Percentiles rank a stretch among this genome's conserved stretches.
Evolutionary conservation across 257 asterid genomes (phyloP).

Genomic region (Gentiana dahurica): DNA sequence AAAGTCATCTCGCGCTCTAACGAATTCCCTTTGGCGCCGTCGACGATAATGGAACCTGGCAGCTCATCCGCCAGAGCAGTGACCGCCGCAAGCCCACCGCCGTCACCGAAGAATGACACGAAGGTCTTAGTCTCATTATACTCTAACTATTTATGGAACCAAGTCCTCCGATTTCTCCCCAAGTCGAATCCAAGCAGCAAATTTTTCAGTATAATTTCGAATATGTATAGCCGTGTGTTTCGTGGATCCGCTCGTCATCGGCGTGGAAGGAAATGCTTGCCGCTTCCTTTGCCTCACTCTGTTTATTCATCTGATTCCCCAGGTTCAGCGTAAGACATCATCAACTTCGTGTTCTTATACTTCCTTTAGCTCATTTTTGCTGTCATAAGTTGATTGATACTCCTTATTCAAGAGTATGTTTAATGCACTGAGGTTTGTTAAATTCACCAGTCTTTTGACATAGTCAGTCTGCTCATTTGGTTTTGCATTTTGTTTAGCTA

Average conservation of each 20-base stretch:
- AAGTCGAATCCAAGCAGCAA: constrained; percentile 16
- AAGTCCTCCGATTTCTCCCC: constrained; percentile 36
- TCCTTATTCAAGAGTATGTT: background rate
- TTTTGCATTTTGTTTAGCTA: background rate
- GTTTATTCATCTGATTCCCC: constrained; percentile 42
- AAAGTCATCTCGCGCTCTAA: no score
- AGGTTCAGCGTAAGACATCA: constrained; percentile 22
- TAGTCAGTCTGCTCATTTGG: no score
- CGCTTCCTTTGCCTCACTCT: constrained; percentile 63
- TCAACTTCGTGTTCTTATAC: background rate
- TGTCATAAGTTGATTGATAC: background rate
- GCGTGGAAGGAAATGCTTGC: constrained; percentile 60
- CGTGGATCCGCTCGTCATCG: constrained; percentile 29
- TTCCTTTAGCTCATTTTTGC: background rate
- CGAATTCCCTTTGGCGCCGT: background rate
- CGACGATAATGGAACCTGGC: background rate
- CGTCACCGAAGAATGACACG: constrained; percentile 9
- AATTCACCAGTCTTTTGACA: background rate
- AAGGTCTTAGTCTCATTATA: constrained; percentile 39
- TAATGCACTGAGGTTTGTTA: background rate
- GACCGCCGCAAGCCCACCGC: constrained; percentile 1
- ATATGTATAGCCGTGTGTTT: constrained; percentile 10
- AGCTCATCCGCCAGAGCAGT: background rate
- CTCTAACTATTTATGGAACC: constrained; percentile 38
- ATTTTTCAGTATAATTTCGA: constrained; percentile 26